phyloP scores from a whole-genome alignment of 805 yeast genomes.

The Metschnikowia cerradonensis region DNA sequence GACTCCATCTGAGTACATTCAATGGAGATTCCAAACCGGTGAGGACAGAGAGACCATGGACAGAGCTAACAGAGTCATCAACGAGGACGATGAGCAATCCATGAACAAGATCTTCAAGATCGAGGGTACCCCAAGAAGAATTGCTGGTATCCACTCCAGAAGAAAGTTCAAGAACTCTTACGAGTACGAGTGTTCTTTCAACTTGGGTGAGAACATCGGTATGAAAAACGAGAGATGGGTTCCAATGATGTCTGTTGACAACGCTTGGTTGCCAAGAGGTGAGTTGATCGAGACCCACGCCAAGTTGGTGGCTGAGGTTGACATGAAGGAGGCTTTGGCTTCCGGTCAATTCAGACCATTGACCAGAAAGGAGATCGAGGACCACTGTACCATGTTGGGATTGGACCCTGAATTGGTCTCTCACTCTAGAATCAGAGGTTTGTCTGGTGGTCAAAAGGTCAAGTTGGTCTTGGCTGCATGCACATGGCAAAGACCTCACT shows the following conservation, averaged over 20 bases:
- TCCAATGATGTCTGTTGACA: constrained; percentile 99
- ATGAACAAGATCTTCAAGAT: constrained; percentile 99
- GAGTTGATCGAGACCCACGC: constrained; percentile 90
- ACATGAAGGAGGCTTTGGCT: constrained; percentile 99
- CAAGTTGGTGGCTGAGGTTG: constrained; percentile 99
- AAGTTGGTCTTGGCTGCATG: constrained; percentile 99
- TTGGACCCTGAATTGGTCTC: constrained; percentile 98
- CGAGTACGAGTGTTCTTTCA: constrained; percentile 98
- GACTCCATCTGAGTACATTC: constrained; percentile 99
- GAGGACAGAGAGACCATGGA: constrained; percentile 99
- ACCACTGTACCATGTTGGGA: constrained; percentile 98
- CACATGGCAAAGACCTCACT: constrained; percentile 99
- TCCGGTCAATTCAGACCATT: constrained; percentile 99
- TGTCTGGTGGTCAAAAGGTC: constrained; percentile 99
- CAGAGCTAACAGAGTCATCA: constrained; percentile 98
- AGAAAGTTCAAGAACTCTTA: constrained; percentile 99
- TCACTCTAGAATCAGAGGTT: constrained; percentile 99
- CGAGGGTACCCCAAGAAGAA: constrained; percentile 98
- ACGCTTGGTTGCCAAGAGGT: constrained; percentile 99
- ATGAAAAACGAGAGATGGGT: constrained; percentile 99
- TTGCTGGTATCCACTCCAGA: constrained; percentile 90
- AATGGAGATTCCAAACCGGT: constrained; percentile 99
- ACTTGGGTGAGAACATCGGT: constrained; percentile 97
- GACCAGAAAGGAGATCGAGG: constrained; percentile 99
- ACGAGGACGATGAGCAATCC: constrained; percentile 93